These are phyloP conservation scores for Ceratocystis harringtonii DNA, from an alignment of 2,329 filamentous ascomycete genomes.

Conservation along the genomic window DNA sequence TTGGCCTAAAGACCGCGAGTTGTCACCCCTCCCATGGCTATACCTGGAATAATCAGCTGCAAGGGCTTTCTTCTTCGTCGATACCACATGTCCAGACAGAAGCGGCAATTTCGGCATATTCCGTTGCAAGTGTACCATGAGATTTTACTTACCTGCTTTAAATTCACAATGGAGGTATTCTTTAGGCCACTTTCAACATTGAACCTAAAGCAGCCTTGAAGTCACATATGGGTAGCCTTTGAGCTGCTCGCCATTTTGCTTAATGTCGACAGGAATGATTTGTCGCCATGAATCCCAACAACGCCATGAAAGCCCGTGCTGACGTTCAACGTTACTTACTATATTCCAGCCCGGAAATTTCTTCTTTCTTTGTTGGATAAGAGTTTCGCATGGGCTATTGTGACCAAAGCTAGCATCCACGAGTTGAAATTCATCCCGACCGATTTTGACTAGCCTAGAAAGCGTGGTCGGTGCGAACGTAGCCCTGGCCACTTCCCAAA, in stretches of 20 bases:
- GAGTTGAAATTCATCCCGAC: conserved; percentile 21
- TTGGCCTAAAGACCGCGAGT: too few species aligned
- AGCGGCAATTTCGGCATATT: too few species aligned
- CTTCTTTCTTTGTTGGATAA: conserved; percentile 22
- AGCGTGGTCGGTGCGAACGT: conserved; percentile 22
- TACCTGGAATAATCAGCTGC: too few species aligned
- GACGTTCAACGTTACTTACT: conserved; percentile 20
- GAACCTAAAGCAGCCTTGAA: conserved; percentile 21
- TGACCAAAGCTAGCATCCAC: conserved; percentile 23
- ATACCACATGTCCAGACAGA: too few species aligned
- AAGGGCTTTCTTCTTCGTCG: too few species aligned
- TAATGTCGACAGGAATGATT: not conserved
- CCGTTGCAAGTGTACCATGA: too few species aligned
- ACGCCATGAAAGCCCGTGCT: conserved; percentile 21
- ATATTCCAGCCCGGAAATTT: conserved; percentile 19
- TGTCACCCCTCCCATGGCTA: too few species aligned
- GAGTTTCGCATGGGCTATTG: conserved; percentile 23
- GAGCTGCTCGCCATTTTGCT: not conserved
- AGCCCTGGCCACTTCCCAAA: conserved; percentile 23
- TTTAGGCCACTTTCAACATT: conserved; percentile 22
- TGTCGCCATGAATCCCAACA: conserved; percentile 18
- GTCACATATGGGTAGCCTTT: not conserved
- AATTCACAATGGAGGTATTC: conserved; percentile 21
- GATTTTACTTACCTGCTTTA: conserved; percentile 20
- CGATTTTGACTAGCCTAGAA: conserved; percentile 22